Evolutionary conservation across 768 basidiomycete species (phyloP), one percentile per base, ranked within the genome.

Genomic region (Termitomyces sp.): DNA sequence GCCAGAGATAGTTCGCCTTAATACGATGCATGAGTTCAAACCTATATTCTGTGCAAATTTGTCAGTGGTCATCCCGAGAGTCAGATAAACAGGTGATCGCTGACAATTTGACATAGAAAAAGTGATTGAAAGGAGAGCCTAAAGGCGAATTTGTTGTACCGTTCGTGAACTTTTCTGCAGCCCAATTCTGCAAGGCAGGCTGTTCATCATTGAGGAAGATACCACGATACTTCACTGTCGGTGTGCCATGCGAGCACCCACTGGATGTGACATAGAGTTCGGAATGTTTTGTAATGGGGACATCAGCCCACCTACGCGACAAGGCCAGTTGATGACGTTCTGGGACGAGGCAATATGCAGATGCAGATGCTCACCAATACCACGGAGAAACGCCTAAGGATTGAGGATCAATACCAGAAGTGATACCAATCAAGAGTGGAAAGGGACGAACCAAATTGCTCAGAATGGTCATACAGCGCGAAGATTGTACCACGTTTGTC

Each of bases 171-270:
- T 82, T 84, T 59, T 82, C 82, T 60, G 77, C 73, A 14, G 85
- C 88, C 88, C 88, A 90, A 61, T 80, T 83, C 60, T 83, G 81
- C 50, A 89, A 66, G 28, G 82, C 81, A 8, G 88, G 88, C 63
- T 87, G 83, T 66, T 90, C 88, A 61, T 90, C 87, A 64, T 90
- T 90, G 59, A 90, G 69, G 73, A 90, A 86, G 42, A 88, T 79
- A 14, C 82, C 88, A 34, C 87, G 79, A 62, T 85, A 88, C 64
- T 87, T 82, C 55, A 89, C 84, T 8, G 81, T 82, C 3, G 88
- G 86, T 16, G 75, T 64, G 41, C 84, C 86, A 68, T 88, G 85
- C 6, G 76, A 69, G 65, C 79, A 80, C 17, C 79, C 79, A 34
- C 62, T 63, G 25, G 73, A 59, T 1, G 75, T 60, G 12, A 82